These are phyloP conservation scores for Lumnitzera littorea DNA, from an alignment of 345 rosid species.

Conservation along the genomic window DNA sequence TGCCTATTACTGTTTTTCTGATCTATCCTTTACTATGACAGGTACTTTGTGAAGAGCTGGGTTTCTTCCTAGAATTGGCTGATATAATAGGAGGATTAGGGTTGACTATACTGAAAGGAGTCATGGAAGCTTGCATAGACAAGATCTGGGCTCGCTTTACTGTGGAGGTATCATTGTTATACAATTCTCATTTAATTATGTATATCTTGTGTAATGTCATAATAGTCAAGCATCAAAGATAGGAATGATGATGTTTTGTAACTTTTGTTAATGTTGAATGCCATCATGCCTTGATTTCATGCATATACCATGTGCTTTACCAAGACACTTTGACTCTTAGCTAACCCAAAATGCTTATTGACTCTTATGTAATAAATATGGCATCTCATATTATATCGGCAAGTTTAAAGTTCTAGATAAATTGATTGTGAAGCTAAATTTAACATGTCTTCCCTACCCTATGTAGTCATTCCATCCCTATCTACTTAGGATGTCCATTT, in stretches of 20 bases:
- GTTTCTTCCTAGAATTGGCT: conserved; percentile 91
- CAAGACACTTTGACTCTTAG: no score
- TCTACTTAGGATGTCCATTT: no score
- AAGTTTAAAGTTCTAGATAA: no score
- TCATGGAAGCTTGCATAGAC: conserved; percentile 71
- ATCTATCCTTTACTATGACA: conserved; percentile 15
- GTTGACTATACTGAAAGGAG: conserved; percentile 86
- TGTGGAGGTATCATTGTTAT: conserved; percentile 59
- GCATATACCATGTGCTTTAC: no score
- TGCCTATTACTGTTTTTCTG: not conserved
- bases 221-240: not conserved
- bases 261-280: no score
- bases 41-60: conserved; percentile 92
- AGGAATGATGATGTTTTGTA: not conserved
- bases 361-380: no score
- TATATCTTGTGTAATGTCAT: not conserved
- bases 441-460: no score
- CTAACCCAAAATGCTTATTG: no score
- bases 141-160: conserved; percentile 89
- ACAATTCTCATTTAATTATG: not conserved
- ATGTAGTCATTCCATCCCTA: no score
- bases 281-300: no score
- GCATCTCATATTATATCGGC: no score
- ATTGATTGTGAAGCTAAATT: no score
- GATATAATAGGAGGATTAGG: conserved; percentile 80